Evolutionary conservation across 495 filamentous ascomycete genomes (phyloP).

Genomic region (Glarea lozoyensis): DNA sequence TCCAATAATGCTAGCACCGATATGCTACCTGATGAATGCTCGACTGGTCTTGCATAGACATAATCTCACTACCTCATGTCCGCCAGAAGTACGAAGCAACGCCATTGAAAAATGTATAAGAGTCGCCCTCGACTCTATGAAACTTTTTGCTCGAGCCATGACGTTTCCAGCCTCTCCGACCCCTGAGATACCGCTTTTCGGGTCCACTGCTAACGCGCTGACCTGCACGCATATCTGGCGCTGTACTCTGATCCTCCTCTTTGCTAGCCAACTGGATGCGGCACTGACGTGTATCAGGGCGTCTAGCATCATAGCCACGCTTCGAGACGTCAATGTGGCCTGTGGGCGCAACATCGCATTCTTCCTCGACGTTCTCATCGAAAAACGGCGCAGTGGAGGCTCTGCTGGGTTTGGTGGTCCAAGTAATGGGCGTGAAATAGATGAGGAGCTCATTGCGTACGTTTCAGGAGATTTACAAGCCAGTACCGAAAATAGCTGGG

Average conservation of each 20-base stretch:
- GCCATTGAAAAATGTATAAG: conserved; percentile 72
- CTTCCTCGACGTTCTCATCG: conserved; percentile 56
- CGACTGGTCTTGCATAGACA: conserved; percentile 84
- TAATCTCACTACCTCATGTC: conserved; percentile 72
- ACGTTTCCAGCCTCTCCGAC: conserved; percentile 4
- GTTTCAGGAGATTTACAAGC: conserved; percentile 86
- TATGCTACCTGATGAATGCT: conserved; percentile 72
- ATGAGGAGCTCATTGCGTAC: conserved; percentile 89
- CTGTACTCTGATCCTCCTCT: conserved; percentile 70
- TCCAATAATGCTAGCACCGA: conserved; percentile 60
- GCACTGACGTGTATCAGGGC: conserved; percentile 67
- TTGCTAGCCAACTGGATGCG: conserved; percentile 59
- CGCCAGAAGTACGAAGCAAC: conserved; percentile 48
- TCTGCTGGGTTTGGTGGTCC: conserved; percentile 10
- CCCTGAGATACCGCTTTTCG: conserved; percentile 15
- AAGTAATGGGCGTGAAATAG: conserved; percentile 42
- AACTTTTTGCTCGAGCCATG: conserved; percentile 51
- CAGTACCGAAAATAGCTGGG: conserved; percentile 69
- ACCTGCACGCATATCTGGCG: conserved; percentile 87
- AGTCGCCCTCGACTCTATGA: conserved; percentile 68
- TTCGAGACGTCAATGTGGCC: conserved; percentile 61
- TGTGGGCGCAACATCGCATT: conserved; percentile 82
- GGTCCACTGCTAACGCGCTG: conserved; percentile 46
- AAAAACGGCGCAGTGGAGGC: conserved; percentile 22
- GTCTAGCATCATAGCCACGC: conserved; percentile 55